Evolutionary conservation across 331 rosid species (phyloP).

Genomic region (Acacia pycnantha): DNA sequence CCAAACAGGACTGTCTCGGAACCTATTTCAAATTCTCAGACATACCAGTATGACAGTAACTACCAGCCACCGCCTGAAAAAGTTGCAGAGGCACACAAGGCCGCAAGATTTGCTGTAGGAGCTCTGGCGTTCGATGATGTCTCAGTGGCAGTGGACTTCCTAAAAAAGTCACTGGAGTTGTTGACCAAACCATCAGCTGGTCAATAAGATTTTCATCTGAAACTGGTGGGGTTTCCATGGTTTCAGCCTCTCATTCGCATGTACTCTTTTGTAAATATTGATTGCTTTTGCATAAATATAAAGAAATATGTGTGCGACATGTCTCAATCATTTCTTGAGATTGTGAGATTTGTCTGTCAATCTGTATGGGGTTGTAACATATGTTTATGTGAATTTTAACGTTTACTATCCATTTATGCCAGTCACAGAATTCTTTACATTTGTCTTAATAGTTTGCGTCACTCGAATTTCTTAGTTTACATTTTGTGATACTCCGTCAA

Average conservation of each 20-base stretch:
- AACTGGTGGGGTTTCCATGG: slow-evolving; percentile 21
- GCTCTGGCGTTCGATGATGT: slow-evolving; percentile 98
- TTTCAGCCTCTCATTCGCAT: slow-evolving; percentile 23
- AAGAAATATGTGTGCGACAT: slow-evolving; percentile 15
- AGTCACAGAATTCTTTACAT: neutral
- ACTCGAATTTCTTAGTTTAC: neutral
- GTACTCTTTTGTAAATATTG: slow-evolving; percentile 34
- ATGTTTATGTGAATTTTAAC: slow-evolving; percentile 6
- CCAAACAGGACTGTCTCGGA: slow-evolving; percentile 54
- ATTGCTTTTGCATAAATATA: slow-evolving; percentile 9
- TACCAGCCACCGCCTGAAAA: slow-evolving; percentile 86
- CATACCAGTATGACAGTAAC: slow-evolving; percentile 74
- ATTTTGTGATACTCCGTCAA: neutral
- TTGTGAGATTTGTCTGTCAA: slow-evolving; percentile 16
- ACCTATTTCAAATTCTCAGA: slow-evolving; percentile 49
- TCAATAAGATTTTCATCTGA: slow-evolving; percentile 31
- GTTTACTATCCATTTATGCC: neutral
- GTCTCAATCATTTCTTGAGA: neutral
- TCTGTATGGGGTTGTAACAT: neutral
- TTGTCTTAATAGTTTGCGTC: slow-evolving; percentile 2
- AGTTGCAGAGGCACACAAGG: slow-evolving; percentile 96
- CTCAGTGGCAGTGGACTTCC: slow-evolving; percentile 75
- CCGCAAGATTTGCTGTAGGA: slow-evolving; percentile 99
- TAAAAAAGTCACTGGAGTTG: slow-evolving; percentile 86
- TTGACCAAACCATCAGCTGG: slow-evolving; percentile 85